phyloP scores from a whole-genome alignment of 106 monocot genomes.

The Agapanthus africanus region DNA sequence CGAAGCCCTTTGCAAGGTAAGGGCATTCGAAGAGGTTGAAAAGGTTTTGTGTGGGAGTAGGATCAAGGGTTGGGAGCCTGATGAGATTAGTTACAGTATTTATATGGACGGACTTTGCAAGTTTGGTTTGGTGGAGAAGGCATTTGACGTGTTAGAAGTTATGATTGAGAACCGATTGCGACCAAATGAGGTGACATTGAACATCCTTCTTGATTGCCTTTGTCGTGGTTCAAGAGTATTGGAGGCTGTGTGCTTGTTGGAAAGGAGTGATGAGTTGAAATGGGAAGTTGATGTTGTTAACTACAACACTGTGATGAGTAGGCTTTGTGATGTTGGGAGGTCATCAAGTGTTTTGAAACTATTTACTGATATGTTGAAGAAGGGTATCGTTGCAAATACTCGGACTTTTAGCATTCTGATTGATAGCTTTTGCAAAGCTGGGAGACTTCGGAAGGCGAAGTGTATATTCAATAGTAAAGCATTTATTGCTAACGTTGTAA shows the following conservation, averaged over 20 bases:
- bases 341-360: conserved; percentile 36
- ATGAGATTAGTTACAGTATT: conserved; percentile 44
- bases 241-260: conserved; percentile 31
- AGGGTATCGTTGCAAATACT: conserved; percentile 31
- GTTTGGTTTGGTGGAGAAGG: conserved; percentile 15
- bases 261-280: conserved; percentile 28
- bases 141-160: conserved; percentile 22
- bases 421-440: conserved; percentile 40
- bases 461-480: conserved; percentile 21
- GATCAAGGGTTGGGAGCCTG: conserved; percentile 39
- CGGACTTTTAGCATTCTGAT: conserved; percentile 48
- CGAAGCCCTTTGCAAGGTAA: conserved; percentile 28
- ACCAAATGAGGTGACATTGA: conserved; percentile 39
- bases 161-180: conserved; percentile 30
- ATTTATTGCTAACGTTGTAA: conserved; percentile 28
- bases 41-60: conserved; percentile 27
- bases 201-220: conserved; percentile 51
- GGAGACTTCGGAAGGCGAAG: conserved; percentile 26
- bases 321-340: conserved; percentile 28
- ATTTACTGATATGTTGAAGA: conserved; percentile 48
- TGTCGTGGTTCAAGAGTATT: conserved; percentile 26
- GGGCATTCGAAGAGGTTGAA: conserved; percentile 40
- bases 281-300: conserved; percentile 29
- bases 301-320: conserved; percentile 54
- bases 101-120: conserved; percentile 62